phyloP scores from a whole-genome alignment of 2,329 filamentous ascomycete genomes.

The Aspergillus neoniger region DNA sequence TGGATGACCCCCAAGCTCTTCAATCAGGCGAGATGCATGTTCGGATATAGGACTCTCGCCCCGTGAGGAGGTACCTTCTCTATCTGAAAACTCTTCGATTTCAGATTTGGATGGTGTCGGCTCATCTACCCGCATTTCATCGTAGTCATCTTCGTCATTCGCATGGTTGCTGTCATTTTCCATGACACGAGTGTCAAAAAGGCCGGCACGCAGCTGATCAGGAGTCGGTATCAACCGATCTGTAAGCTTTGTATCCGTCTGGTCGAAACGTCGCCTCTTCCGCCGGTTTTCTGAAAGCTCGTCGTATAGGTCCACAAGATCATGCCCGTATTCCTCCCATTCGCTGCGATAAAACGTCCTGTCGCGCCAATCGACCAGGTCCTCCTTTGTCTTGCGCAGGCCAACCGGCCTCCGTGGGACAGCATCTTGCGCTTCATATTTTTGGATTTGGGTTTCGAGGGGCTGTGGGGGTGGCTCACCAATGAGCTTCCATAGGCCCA shows the following conservation, averaged over 20 bases:
- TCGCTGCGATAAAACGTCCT: constrained; percentile 48
- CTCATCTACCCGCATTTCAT: not conserved
- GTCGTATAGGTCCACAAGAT: constrained; percentile 30
- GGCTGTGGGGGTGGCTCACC: constrained; percentile 24
- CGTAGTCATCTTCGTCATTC: not conserved
- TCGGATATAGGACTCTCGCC: not conserved
- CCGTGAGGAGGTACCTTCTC: not conserved
- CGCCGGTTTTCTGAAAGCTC: constrained; percentile 32
- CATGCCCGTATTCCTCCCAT: constrained; percentile 52
- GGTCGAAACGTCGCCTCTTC: constrained; percentile 34
- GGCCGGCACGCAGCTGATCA: not conserved
- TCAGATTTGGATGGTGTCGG: not conserved
- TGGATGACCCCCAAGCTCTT: not conserved
- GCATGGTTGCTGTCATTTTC: not conserved
- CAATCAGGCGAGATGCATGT: not conserved
- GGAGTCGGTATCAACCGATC: not conserved
- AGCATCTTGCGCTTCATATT: constrained; percentile 15
- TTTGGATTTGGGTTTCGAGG: constrained; percentile 26
- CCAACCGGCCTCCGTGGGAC: constrained; percentile 23
- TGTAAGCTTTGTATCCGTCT: not conserved
- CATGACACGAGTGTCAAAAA: too few relatives aligned
- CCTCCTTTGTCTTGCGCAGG: constrained; percentile 37
- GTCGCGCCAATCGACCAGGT: constrained; percentile 52
- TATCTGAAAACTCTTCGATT: not conserved
- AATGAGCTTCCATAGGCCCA: constrained; percentile 48